phyloP scores from a whole-genome alignment of 2,329 filamentous ascomycete species.

The Trichoderma lentiforme region DNA sequence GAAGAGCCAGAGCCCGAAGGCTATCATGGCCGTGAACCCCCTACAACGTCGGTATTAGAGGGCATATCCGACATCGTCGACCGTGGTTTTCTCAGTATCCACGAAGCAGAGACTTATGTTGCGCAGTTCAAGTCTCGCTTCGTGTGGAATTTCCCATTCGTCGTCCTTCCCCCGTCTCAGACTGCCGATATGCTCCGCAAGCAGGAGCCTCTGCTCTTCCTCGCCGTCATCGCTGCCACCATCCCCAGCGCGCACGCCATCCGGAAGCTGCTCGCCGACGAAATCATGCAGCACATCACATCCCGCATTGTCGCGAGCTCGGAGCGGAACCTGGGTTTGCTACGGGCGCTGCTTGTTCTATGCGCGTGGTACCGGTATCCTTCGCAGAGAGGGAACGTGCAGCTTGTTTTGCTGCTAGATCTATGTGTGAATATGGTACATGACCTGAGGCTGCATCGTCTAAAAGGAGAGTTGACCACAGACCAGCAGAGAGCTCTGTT shows the following conservation, averaged over 20 bases:
- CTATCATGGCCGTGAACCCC: background rate
- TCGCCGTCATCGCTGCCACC: conserved; percentile 10
- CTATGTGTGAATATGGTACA: conserved; percentile 15
- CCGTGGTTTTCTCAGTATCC: conserved; percentile 2
- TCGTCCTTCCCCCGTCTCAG: conserved; percentile 4
- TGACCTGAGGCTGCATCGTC: conserved; percentile 4
- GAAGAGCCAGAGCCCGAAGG: background rate
- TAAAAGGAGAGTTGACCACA: background rate
- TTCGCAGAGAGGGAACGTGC: conserved; percentile 14
- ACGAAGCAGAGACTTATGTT: conserved; percentile 3
- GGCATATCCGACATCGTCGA: conserved; percentile 17
- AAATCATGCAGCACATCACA: conserved; percentile 18
- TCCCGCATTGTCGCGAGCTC: conserved; percentile 16
- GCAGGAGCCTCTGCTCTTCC: conserved; percentile 18
- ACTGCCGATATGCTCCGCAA: background rate
- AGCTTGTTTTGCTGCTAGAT: conserved; percentile 6
- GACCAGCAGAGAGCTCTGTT: conserved; percentile 17
- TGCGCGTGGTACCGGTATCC: conserved; percentile 19
- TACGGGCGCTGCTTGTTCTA: conserved; percentile 14
- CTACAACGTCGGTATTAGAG: conserved; percentile 1
- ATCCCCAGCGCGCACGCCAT: conserved; percentile 5
- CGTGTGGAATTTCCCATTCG: conserved; percentile 16
- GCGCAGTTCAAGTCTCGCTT: conserved; percentile 9
- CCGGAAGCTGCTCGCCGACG: conserved; percentile 6
- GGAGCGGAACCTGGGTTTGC: conserved; percentile 16